phyloP scores from a whole-genome alignment of 2,329 filamentous ascomycete species.

The Xenoacremonium recifei region DNA sequence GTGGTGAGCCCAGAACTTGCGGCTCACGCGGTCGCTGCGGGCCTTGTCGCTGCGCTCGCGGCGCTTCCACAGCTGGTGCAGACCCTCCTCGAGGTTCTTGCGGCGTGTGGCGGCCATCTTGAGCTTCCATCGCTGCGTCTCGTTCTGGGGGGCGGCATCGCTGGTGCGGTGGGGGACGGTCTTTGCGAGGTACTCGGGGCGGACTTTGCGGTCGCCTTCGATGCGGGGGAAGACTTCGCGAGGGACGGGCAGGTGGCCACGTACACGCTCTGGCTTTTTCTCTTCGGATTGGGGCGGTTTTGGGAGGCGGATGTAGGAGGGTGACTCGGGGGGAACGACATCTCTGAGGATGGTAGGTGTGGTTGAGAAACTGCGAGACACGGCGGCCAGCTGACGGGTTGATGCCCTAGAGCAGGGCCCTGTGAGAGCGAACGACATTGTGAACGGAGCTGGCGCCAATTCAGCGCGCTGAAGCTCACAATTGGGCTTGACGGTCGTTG shows the following conservation, averaged over 20 bases:
- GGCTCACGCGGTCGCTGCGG: conserved; percentile 38
- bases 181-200: conserved; percentile 56
- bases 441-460: conserved; percentile 10
- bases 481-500: conserved; percentile 13
- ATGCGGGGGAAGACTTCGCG: conserved; percentile 70
- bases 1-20: conserved; percentile 47
- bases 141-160: conserved; percentile 33
- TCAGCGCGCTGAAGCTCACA: conserved; percentile 10
- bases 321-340: conserved; percentile 79
- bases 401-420: conserved; percentile 24
- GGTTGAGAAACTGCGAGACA: conserved; percentile 32
- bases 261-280: conserved; percentile 48
- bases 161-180: conserved; percentile 56
- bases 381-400: conserved; percentile 23
- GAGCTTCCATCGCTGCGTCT: conserved; percentile 61
- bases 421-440: conserved; percentile 28
- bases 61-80: conserved; percentile 67
- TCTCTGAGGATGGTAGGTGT: conserved; percentile 41
- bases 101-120: conserved; percentile 71
- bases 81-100: conserved; percentile 67
- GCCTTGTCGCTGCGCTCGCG: conserved; percentile 47
- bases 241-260: conserved; percentile 81
- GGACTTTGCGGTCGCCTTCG: conserved; percentile 59
- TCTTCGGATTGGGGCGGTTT: conserved; percentile 68
- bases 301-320: conserved; percentile 81